phyloP scores from a whole-genome alignment of 768 basidiomycete species.

The Chalciporus sphaerocephalus region DNA sequence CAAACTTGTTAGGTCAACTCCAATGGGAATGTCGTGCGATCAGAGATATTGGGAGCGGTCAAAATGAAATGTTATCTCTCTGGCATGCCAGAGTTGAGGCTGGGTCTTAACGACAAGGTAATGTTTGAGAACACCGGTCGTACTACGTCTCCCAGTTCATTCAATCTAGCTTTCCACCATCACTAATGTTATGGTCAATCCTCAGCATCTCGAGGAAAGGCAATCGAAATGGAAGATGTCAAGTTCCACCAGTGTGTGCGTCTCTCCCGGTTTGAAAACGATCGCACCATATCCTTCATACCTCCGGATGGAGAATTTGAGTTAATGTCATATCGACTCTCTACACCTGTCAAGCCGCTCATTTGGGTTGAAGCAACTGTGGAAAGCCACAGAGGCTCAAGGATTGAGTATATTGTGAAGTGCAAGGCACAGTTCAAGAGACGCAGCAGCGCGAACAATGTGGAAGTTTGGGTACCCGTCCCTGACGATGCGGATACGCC shows the following conservation, averaged over 20 bases:
- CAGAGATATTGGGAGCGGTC: constrained; percentile 95
- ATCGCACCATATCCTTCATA: constrained; percentile 98
- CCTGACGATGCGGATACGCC: constrained; percentile 98
- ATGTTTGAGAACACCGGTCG: constrained; percentile 98
- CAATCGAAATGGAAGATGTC: constrained; percentile 99
- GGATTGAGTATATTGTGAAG: constrained; percentile 96
- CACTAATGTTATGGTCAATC: not conserved
- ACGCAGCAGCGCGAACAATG: constrained; percentile 94
- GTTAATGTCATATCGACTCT: constrained; percentile 95
- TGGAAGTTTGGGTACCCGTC: constrained; percentile 98
- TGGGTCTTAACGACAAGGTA: constrained; percentile 98
- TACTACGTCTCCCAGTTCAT: constrained; percentile 50
- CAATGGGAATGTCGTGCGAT: constrained; percentile 93
- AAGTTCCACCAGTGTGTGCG: constrained; percentile 99
- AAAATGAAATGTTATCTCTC: constrained; percentile 99
- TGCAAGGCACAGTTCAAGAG: constrained; percentile 97
- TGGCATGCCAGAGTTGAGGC: constrained; percentile 96
- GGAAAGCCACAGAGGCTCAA: constrained; percentile 88
- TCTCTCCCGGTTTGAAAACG: constrained; percentile 94
- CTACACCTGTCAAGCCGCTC: constrained; percentile 93
- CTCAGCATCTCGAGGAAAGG: constrained; percentile 70
- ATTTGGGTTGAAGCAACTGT: constrained; percentile 94
- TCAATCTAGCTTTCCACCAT: not conserved
- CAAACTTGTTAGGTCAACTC: constrained; percentile 75
- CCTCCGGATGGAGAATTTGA: constrained; percentile 99